phyloP scores from a whole-genome alignment of 495 filamentous ascomycete species.

The Xanthoparmelia taractica region DNA sequence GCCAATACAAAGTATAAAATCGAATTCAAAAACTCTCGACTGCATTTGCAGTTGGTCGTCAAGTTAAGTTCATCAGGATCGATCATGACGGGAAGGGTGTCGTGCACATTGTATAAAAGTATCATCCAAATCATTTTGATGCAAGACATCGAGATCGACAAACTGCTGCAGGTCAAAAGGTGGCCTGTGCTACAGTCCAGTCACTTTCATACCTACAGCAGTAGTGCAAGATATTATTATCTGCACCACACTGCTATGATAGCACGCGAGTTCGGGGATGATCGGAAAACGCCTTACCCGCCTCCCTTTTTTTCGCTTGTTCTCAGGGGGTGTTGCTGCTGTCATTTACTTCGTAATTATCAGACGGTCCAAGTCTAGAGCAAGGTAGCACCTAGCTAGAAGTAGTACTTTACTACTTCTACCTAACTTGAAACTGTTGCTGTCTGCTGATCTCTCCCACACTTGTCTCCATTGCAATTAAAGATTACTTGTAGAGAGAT shows the following conservation, averaged over 20 bases:
- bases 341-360: too few relatives aligned
- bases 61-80: not conserved
- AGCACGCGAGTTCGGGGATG: not conserved
- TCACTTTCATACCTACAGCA: too few relatives aligned
- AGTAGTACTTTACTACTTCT: too few relatives aligned
- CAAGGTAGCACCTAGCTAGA: too few relatives aligned
- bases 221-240: too few relatives aligned
- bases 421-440: not conserved
- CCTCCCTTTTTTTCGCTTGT: too few relatives aligned
- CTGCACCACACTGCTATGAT: not conserved
- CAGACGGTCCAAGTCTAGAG: too few relatives aligned
- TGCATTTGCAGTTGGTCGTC: too few relatives aligned
- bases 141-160: slow-evolving; percentile 4
- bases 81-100: not conserved
- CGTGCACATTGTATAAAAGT: not conserved
- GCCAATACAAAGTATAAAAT: too few relatives aligned
- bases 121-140: not conserved
- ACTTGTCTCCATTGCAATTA: too few relatives aligned
- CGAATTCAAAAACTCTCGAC: too few relatives aligned
- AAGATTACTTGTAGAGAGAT: too few relatives aligned
- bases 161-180: not conserved
- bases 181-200: slow-evolving; percentile 1
- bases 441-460: not conserved
- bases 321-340: not conserved
- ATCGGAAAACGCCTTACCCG: not conserved